Conservation (phyloP, 169 alveolate genomes). For the Miamiensis avidus region DNA sequence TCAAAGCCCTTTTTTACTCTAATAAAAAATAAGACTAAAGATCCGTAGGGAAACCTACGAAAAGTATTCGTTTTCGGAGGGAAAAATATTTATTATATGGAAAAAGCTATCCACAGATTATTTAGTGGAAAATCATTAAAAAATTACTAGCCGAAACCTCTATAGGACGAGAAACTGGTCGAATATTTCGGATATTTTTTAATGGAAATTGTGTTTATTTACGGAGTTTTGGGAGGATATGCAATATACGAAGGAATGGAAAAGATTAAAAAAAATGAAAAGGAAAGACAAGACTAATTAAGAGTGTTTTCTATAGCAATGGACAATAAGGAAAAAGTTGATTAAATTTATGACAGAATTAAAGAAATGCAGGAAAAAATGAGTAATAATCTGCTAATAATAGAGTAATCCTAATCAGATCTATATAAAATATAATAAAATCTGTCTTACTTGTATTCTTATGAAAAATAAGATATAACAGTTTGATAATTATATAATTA, state of each 20-base stretch:
- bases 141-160: not conserved
- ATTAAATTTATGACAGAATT: no score
- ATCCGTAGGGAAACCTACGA: not conserved
- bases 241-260: not conserved
- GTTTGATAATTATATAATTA: no score
- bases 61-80: not conserved
- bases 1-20: not conserved
- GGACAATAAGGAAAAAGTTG: no score
- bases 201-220: not conserved
- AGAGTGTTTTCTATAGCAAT: no score
- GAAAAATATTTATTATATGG: not conserved
- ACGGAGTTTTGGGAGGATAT: not conserved
- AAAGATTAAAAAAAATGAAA: not conserved
- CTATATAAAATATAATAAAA: no score
- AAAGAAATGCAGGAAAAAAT: no score
- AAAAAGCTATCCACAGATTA: not conserved
- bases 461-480: no score
- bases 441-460: no score
- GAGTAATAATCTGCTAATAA: no score
- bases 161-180: not conserved
- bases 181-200: not conserved
- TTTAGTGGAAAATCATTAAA: no score
- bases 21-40: not conserved
- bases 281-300: no score
- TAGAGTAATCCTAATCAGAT: no score